A percentile compares a stretch with the other conserved stretches of the same genome.
These are phyloP conservation scores for Kondoa subrosea DNA, from an alignment of 768 basidiomycete species.

Conservation along the genomic window DNA sequence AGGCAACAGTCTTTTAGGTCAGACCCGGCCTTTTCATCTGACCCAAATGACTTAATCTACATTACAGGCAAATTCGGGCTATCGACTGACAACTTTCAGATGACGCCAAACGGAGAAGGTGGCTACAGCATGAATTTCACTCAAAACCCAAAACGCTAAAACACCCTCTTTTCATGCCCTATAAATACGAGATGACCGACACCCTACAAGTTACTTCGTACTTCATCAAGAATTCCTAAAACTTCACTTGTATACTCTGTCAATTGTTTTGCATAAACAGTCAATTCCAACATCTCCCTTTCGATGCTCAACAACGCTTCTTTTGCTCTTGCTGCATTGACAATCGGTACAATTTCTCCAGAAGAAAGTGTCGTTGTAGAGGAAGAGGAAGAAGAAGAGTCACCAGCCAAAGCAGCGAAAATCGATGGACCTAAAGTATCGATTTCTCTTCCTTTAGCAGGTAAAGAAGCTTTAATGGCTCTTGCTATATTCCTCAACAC, in stretches of 20 bases:
- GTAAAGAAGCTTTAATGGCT: constrained; percentile 10
- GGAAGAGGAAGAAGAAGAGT: constrained; percentile 2
- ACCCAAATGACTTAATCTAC: background rate
- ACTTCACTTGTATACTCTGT: background rate
- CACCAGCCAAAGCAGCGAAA: constrained; percentile 15
- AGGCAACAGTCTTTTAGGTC: constrained; percentile 76
- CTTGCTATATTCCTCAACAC: constrained; percentile 21
- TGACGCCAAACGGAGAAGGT: constrained; percentile 73
- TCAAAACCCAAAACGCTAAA: too few species aligned
- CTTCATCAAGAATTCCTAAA: background rate
- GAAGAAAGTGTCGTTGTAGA: constrained; percentile 1
- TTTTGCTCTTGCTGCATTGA: constrained; percentile 2
- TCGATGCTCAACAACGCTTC: constrained; percentile 16
- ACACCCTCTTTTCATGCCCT: constrained; percentile 35
- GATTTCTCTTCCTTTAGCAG: constrained; percentile 16
- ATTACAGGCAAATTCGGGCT: constrained; percentile 70
- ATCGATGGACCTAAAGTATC: constrained; percentile 21
- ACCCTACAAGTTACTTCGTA: background rate
- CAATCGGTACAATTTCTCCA: constrained; percentile 20
- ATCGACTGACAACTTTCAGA: constrained; percentile 92
- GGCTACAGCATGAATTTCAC: constrained; percentile 85
- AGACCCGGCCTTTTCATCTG: constrained; percentile 19
- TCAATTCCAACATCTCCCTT: constrained; percentile 3
- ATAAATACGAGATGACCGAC: background rate
- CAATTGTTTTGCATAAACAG: background rate